Percentiles rank a stretch among this genome's conserved stretches.
Conservation (phyloP, 768 basidiomycete species). For the Mycena sanguinolenta region DNA sequence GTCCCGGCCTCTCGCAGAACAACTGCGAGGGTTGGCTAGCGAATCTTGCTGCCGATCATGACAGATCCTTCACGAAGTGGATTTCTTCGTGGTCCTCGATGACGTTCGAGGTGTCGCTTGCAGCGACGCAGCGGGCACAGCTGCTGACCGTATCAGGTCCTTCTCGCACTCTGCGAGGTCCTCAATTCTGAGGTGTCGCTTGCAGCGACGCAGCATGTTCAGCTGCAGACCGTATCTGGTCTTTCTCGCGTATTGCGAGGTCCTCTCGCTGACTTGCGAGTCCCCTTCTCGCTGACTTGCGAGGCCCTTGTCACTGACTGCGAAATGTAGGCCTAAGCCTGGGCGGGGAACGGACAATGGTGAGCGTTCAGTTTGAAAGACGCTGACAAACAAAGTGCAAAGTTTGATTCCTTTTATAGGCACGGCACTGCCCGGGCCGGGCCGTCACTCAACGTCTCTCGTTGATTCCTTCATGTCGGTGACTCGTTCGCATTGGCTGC, state of each 20-base stretch:
- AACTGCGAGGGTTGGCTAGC: constrained; percentile 6
- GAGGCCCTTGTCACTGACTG: too few relatives aligned
- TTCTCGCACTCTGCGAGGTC: not conserved
- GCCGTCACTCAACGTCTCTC: too few relatives aligned
- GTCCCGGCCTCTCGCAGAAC: constrained; percentile 1
- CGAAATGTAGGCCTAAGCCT: too few relatives aligned
- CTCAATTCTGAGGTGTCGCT: constrained; percentile 6
- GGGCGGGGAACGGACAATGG: too few relatives aligned
- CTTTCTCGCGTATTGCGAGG: too few relatives aligned
- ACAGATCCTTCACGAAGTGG: constrained; percentile 13
- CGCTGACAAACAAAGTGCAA: not conserved
- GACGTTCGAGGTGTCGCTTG: not conserved
- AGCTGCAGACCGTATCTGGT: constrained; percentile 21
- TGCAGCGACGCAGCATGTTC: constrained; percentile 18
- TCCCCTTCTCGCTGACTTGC: not conserved
- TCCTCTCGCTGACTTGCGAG: too few relatives aligned
- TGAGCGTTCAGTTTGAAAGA: not conserved
- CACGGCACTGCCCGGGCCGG: too few relatives aligned
- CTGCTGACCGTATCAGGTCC: constrained; percentile 19
- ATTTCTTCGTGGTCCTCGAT: constrained; percentile 7
- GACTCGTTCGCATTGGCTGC: too few relatives aligned
- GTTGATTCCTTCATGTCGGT: too few relatives aligned
- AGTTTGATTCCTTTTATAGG: not conserved
- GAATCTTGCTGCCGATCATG: constrained; percentile 9
- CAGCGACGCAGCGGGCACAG: constrained; percentile 9